A percentile compares a stretch with the other conserved stretches of the same genome.
Evolutionary conservation across 2,329 filamentous ascomycete genomes (phyloP).

Genomic region (Verruconis gallopava): DNA sequence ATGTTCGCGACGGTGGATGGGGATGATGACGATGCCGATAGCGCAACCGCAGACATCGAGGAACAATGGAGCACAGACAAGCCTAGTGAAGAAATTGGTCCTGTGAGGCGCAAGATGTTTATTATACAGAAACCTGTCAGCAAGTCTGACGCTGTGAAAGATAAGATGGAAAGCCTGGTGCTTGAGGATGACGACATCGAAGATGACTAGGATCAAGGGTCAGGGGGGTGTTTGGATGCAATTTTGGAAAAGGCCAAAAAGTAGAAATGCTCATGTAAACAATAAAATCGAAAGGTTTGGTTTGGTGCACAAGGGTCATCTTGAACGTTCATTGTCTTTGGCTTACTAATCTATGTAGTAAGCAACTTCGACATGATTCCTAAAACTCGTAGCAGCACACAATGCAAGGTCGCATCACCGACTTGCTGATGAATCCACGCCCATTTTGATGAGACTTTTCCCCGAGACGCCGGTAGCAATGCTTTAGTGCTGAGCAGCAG

Average conservation of each 20-base stretch:
- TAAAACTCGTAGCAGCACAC: no score
- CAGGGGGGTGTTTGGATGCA: no score
- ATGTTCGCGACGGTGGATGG: slow-evolving; percentile 32
- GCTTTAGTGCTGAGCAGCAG: slow-evolving; percentile 38
- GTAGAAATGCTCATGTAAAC: no score
- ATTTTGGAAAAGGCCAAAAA: no score
- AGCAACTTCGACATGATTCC: no score
- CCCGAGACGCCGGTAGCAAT: background rate
- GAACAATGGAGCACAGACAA: slow-evolving; percentile 33
- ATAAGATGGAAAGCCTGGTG: slow-evolving; percentile 24
- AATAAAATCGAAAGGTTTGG: no score
- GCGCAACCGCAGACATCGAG: slow-evolving; percentile 8
- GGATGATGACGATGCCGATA: slow-evolving; percentile 21
- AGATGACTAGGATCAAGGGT: slow-evolving; percentile 20
- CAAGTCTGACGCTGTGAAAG: slow-evolving; percentile 12
- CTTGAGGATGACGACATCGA: slow-evolving; percentile 37
- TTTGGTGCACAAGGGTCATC: no score
- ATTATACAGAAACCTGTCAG: slow-evolving; percentile 15
- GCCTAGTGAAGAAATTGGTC: slow-evolving; percentile 18
- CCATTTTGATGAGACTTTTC: background rate
- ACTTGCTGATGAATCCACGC: background rate
- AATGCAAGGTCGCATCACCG: background rate
- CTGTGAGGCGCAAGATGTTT: slow-evolving; percentile 13
- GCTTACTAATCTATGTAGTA: no score
- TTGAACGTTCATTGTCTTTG: no score